Evolutionary conservation across 2,329 filamentous ascomycete genomes (phyloP).

Genomic region (Exophiala xenobiotica): DNA sequence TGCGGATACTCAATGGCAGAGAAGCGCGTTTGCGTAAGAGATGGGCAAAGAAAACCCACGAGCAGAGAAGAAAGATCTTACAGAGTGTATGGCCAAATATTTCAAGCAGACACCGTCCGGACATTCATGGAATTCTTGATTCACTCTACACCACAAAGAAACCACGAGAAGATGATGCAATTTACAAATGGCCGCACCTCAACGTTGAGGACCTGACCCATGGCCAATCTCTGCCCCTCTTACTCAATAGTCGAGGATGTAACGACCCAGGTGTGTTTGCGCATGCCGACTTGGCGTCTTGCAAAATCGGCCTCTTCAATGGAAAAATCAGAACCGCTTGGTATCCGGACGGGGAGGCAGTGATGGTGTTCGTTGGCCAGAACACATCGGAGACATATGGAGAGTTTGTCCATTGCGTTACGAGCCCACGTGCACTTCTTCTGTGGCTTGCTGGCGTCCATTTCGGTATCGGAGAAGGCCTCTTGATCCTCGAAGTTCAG

Average conservation of each 20-base stretch:
- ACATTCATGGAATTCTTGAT: not conserved
- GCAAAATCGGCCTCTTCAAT: not conserved
- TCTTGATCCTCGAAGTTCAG: constrained; percentile 54
- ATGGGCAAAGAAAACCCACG: not conserved
- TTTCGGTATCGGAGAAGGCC: constrained; percentile 35
- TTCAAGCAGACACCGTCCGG: not conserved
- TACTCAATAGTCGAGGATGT: not conserved
- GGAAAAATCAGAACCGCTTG: not conserved
- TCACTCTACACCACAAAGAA: not conserved
- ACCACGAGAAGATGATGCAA: not conserved
- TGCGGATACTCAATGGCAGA: not conserved
- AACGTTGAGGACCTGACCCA: not conserved
- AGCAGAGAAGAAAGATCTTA: not conserved
- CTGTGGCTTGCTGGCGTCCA: not conserved
- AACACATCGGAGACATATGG: not conserved
- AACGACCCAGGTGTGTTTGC: not conserved
- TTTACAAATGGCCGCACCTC: not conserved
- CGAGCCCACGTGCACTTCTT: not conserved
- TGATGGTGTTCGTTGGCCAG: not conserved
- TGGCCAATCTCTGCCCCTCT: not conserved
- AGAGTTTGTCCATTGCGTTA: not conserved
- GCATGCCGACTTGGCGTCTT: not conserved
- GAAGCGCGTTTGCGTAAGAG: not conserved
- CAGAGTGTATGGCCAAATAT: not conserved
- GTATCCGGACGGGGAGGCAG: not conserved